A percentile compares a stretch with the other conserved stretches of the same genome.
Evolutionary conservation across 345 rosid genomes (phyloP).

Genomic region (Odontarrhena argentea): DNA sequence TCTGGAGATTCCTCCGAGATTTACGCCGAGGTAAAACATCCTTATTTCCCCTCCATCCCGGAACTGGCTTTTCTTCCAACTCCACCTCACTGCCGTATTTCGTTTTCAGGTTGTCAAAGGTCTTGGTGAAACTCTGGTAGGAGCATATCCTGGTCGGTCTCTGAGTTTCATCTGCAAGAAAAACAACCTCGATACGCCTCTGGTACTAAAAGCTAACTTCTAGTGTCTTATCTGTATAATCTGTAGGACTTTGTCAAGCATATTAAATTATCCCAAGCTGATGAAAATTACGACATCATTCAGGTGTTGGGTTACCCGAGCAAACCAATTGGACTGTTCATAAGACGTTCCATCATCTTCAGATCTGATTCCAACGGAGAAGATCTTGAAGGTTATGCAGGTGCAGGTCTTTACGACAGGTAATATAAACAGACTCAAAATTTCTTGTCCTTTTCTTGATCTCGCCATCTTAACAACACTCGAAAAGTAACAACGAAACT

Average conservation of each 20-base stretch:
- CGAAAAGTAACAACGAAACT: background rate
- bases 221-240: background rate
- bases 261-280: slow-evolving; percentile 1
- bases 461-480: slow-evolving; percentile 8
- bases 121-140: slow-evolving; percentile 97
- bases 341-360: slow-evolving; percentile 89
- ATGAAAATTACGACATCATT: slow-evolving; percentile 13
- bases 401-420: slow-evolving; percentile 99
- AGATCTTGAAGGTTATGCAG: slow-evolving; percentile 98
- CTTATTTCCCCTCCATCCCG: slow-evolving; percentile 1
- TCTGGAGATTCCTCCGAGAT: slow-evolving; percentile 91
- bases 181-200: slow-evolving; percentile 66
- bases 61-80: slow-evolving; percentile 8
- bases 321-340: slow-evolving; percentile 91
- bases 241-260: background rate
- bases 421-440: slow-evolving; percentile 38
- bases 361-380: slow-evolving; percentile 98
- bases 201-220: slow-evolving; percentile 46
- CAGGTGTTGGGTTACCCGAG: slow-evolving; percentile 96
- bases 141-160: slow-evolving; percentile 99
- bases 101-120: slow-evolving; percentile 82
- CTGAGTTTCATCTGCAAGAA: slow-evolving; percentile 91
- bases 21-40: slow-evolving; percentile 75
- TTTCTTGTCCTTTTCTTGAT: slow-evolving; percentile 7
- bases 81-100: slow-evolving; percentile 21